phyloP scores from a whole-genome alignment of 768 basidiomycete genomes.

The Boletus eberwhitei region DNA sequence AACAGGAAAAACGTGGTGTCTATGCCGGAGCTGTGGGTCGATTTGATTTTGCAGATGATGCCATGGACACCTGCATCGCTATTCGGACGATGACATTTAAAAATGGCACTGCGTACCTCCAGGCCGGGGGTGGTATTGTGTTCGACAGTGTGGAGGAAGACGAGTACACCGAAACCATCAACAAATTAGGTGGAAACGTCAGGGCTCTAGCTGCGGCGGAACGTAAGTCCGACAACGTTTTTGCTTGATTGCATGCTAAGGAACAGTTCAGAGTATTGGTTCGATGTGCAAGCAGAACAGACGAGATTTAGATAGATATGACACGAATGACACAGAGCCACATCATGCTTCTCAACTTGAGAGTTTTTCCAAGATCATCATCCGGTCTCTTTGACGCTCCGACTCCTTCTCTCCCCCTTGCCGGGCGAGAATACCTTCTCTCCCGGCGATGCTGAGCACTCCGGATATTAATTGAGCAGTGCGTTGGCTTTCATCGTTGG shows the following conservation, averaged over 20 bases:
- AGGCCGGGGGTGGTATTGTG: conserved; percentile 97
- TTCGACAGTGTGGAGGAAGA: conserved; percentile 96
- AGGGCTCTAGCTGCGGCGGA: conserved; percentile 85
- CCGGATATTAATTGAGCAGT: conserved; percentile 91
- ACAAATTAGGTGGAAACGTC: conserved; percentile 88
- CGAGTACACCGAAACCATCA: conserved; percentile 94
- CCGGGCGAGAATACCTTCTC: conserved; percentile 60
- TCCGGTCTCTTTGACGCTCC: conserved; percentile 25
- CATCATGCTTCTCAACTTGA: conserved; percentile 16
- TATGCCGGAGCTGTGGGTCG: conserved; percentile 98
- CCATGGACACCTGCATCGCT: conserved; percentile 98
- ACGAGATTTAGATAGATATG: conserved; percentile 25
- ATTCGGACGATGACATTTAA: conserved; percentile 99
- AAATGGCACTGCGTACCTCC: conserved; percentile 84
- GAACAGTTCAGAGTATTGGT: conserved; percentile 59
- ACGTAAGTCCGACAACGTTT: conserved; percentile 49
- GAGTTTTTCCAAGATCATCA: conserved; percentile 25
- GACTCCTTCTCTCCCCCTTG: conserved; percentile 27
- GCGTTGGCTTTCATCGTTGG: conserved; percentile 93
- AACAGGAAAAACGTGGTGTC: conserved; percentile 86
- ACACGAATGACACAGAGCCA: conserved; percentile 3
- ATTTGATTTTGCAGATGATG: conserved; percentile 91
- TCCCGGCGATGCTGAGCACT: conserved; percentile 83
- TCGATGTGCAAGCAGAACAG: conserved; percentile 54
- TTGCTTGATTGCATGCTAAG: conserved; percentile 17